Base-by-base conservation (phyloP, 805 yeast species). In the Teunomyces panamensis region DNA sequence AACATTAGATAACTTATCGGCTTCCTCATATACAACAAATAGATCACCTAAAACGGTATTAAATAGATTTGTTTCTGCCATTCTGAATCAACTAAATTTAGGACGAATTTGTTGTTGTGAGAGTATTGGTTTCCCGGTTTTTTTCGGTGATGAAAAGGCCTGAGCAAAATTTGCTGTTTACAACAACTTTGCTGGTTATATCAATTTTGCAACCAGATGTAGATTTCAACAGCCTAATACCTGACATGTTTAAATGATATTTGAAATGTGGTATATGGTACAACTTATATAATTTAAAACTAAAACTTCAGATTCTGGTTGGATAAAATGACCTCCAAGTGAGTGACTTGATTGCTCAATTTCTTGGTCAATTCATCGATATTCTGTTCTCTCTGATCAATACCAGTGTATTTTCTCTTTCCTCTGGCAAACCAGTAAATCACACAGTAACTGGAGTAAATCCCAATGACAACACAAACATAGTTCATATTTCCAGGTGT, bases 401-500 rank as follows among this genome's bases (percentile, higher is more conserved):
- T 30, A 7, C 60, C 51, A 13, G 50, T 55, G 50, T 50, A 64
- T 44, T 49, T 52, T 30, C 44, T 27, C 36, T 57, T 63, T 3
- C 73, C 75, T 53, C 73, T 57, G 17, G 67, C 63, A 46, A 64
- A 67, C 89, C 89, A 84, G 58, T 82, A 83, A 4, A 70, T 47
- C 1, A 80, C 49, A 30, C 78, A 61, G 57, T 75, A 80, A 0
- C 67, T 9, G 4, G 71, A 57, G 57, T 69, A 75, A 8, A 81
- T 81, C 1, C 56, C 65, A 41, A 60, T 44, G 14, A 80, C 86
- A 7, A 77, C 86, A 29, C 78, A 63, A 11, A 83, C 82, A 55
- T 85, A 85, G 61, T 85, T 85, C 90, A 85, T 85, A 52, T 75
- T 74, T 35, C 79, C 77, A 30, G 73, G 75, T 2, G 74, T 70